These are phyloP conservation scores for Tulasnella sp. DNA, from an alignment of 768 basidiomycete species.

Conservation along the genomic window DNA sequence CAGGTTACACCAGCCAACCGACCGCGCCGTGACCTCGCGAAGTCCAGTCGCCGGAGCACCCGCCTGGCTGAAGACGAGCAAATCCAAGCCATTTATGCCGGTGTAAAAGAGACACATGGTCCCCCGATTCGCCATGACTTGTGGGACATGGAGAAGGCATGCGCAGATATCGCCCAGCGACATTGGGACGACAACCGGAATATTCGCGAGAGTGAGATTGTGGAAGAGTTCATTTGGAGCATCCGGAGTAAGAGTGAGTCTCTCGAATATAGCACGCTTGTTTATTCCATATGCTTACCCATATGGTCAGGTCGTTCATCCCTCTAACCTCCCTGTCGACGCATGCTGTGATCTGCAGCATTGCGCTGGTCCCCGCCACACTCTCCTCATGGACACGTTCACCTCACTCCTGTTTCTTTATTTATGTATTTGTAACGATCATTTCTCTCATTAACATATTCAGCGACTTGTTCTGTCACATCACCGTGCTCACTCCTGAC, in stretches of 20 bases:
- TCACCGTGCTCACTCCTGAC: not conserved
- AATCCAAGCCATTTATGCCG: slow-evolving; percentile 23
- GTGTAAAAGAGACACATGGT: slow-evolving; percentile 33
- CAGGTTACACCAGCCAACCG: slow-evolving; percentile 55
- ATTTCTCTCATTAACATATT: not conserved
- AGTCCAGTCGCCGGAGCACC: slow-evolving; percentile 49
- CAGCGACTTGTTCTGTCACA: not conserved
- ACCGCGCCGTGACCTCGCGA: slow-evolving; percentile 52
- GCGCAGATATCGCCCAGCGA: slow-evolving; percentile 61
- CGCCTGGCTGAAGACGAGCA: slow-evolving; percentile 59
- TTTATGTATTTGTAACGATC: not conserved
- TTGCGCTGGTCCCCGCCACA: not conserved
- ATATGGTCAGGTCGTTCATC: not conserved
- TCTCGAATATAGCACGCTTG: not conserved
- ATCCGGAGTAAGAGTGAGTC: not conserved
- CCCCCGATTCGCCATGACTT: slow-evolving; percentile 64
- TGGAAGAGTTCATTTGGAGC: not conserved
- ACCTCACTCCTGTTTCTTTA: not conserved
- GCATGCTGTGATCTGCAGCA: not conserved
- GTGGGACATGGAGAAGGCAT: slow-evolving; percentile 54
- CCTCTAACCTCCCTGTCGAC: not conserved
- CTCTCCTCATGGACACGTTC: not conserved
- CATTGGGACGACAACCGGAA: slow-evolving; percentile 45
- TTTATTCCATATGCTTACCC: not conserved
- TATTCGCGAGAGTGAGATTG: not conserved